phyloP scores from a whole-genome alignment of 1,284 basidiomycete species.

The Trametes hirsuta region DNA sequence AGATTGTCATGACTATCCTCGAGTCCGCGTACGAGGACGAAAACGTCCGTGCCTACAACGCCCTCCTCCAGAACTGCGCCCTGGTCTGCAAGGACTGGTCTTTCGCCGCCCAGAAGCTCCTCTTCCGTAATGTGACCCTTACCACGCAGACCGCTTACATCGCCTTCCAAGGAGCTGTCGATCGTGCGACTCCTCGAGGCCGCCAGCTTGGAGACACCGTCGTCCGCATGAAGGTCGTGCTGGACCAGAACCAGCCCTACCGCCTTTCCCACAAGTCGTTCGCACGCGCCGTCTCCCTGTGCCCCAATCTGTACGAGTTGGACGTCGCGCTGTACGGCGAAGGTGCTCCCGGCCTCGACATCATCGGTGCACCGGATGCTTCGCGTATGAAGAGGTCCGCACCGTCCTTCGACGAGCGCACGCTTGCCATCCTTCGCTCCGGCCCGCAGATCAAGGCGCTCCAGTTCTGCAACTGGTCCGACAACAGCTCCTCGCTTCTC shows the following conservation, averaged over 20 bases:
- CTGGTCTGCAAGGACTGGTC: slow-evolving; percentile 72
- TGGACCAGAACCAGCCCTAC: slow-evolving; percentile 70
- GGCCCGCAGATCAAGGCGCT: slow-evolving; percentile 60
- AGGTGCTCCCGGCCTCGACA: slow-evolving; percentile 48
- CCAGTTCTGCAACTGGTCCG: slow-evolving; percentile 71
- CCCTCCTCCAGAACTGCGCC: slow-evolving; percentile 53
- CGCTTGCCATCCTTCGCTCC: slow-evolving; percentile 52
- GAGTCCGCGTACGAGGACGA: slow-evolving; percentile 53
- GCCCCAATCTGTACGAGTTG: slow-evolving; percentile 60
- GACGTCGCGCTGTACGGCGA: slow-evolving; percentile 62
- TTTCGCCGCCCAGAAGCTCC: slow-evolving; percentile 57
- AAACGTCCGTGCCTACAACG: slow-evolving; percentile 39
- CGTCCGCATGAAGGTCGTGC: slow-evolving; percentile 51
- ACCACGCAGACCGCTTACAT: slow-evolving; percentile 53
- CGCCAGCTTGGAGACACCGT: slow-evolving; percentile 55
- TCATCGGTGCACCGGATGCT: slow-evolving; percentile 48
- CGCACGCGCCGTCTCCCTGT: slow-evolving; percentile 56
- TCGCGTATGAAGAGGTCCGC: slow-evolving; percentile 53
- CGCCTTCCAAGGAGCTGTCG: slow-evolving; percentile 55
- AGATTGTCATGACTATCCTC: slow-evolving; percentile 64
- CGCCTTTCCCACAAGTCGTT: slow-evolving; percentile 58
- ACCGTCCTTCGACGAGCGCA: slow-evolving; percentile 57
- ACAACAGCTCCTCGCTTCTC: slow-evolving; percentile 56
- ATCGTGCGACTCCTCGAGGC: slow-evolving; percentile 49
- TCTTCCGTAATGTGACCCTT: slow-evolving; percentile 61